phyloP scores from a whole-genome alignment of 2,329 filamentous ascomycete species.

The Fusarium sp. region DNA sequence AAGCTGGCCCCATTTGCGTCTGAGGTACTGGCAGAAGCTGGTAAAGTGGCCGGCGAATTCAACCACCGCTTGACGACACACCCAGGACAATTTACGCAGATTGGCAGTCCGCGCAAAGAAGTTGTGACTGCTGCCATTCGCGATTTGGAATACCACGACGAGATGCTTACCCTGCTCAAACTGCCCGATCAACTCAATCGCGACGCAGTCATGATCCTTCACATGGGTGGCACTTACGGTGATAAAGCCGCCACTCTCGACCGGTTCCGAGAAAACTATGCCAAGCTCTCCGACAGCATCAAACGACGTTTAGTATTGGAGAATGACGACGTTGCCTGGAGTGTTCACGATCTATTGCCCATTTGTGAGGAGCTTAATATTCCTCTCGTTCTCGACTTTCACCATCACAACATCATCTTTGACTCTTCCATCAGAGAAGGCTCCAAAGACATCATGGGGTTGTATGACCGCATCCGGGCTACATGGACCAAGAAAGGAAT shows the following conservation, averaged over 20 bases:
- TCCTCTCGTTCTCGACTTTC: conserved; percentile 90
- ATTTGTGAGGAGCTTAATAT: conserved; percentile 95
- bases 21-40: conserved; percentile 79
- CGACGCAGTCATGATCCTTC: conserved; percentile 93
- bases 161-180: conserved; percentile 81
- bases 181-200: conserved; percentile 82
- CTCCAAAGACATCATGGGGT: conserved; percentile 79
- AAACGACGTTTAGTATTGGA: conserved; percentile 89
- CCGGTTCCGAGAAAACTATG: conserved; percentile 82
- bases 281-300: conserved; percentile 72
- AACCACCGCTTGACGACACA: conserved; percentile 91
- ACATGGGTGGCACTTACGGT: conserved; percentile 92
- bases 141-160: conserved; percentile 89
- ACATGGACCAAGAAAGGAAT: conserved; percentile 90
- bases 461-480: conserved; percentile 81
- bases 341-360: conserved; percentile 90
- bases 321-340: conserved; percentile 94
- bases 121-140: conserved; percentile 83
- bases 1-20: conserved; percentile 85
- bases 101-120: conserved; percentile 82
- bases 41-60: conserved; percentile 79
- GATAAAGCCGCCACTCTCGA: conserved; percentile 84
- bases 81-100: conserved; percentile 91
- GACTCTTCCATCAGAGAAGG: conserved; percentile 82
- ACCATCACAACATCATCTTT: conserved; percentile 96